A percentile compares a stretch with the other conserved stretches of the same genome.
Evolutionary conservation across 768 basidiomycete genomes (phyloP).

Genomic region (Hericium alpestre): DNA sequence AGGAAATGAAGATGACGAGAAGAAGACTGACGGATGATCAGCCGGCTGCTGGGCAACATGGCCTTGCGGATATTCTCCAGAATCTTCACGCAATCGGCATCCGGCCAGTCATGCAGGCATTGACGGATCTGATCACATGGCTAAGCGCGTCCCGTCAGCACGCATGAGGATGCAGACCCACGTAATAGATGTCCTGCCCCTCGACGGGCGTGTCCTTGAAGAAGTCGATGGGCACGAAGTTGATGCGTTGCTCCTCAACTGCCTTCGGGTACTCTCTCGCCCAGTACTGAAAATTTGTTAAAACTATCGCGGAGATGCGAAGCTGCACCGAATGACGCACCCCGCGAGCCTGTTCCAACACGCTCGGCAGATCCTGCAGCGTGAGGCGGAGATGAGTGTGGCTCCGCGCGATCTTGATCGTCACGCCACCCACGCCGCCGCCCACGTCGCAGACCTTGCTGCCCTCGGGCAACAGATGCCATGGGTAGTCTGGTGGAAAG

Average conservation of each 20-base stretch:
- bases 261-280: constrained; percentile 23
- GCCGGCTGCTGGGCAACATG: constrained; percentile 24
- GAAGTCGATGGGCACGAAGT: constrained; percentile 31
- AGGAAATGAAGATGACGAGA: background rate
- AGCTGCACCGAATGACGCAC: constrained; percentile 1
- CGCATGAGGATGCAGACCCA: constrained; percentile 10
- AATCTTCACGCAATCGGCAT: constrained; percentile 25
- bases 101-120: constrained; percentile 33
- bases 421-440: constrained; percentile 20
- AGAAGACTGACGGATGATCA: constrained; percentile 26
- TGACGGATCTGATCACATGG: constrained; percentile 21
- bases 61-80: constrained; percentile 25
- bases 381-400: constrained; percentile 19
- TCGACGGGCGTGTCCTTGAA: constrained; percentile 25
- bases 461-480: constrained; percentile 13
- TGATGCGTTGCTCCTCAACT: constrained; percentile 23
- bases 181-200: constrained; percentile 32
- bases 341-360: constrained; percentile 21
- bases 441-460: constrained; percentile 23
- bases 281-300: constrained; percentile 19
- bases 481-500: constrained; percentile 17
- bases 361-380: constrained; percentile 22
- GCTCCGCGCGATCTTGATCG: constrained; percentile 17
- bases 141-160: background rate
- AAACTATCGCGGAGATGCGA: background rate